phyloP scores from a whole-genome alignment of 805 yeast species.

The Candida tibetensis region DNA sequence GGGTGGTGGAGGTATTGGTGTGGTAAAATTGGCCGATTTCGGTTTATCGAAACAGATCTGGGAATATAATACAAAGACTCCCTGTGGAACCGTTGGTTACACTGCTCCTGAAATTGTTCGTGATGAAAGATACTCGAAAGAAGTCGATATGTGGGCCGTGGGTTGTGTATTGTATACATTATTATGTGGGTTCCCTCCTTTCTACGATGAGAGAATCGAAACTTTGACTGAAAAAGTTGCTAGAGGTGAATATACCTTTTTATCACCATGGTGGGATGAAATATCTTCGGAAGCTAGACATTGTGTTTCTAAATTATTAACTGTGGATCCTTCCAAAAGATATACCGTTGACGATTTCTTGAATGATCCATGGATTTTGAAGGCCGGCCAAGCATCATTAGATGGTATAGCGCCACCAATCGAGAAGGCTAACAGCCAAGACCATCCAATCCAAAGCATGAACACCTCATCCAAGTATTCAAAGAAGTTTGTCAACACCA shows the following conservation, averaged over 20 bases:
- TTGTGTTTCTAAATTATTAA: constrained; percentile 62
- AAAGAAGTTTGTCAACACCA: constrained; percentile 20
- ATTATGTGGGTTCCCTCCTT: constrained; percentile 97
- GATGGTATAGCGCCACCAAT: constrained; percentile 3
- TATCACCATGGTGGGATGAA: constrained; percentile 90
- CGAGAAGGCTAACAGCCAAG: constrained; percentile 10
- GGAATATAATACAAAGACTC: constrained; percentile 88
- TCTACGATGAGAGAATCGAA: constrained; percentile 80
- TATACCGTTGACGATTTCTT: constrained; percentile 71
- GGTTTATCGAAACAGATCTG: constrained; percentile 90
- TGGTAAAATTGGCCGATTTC: constrained; percentile 89
- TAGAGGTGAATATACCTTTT: constrained; percentile 71
- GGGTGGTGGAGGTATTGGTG: constrained; percentile 93
- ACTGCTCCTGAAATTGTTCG: constrained; percentile 98
- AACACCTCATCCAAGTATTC: constrained; percentile 18
- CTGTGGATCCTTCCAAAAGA: constrained; percentile 67
- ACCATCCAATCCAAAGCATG: constrained; percentile 28
- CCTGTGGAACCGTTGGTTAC: constrained; percentile 98
- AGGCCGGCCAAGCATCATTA: constrained; percentile 1
- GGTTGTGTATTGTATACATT: constrained; percentile 95
- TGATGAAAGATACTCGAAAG: constrained; percentile 87
- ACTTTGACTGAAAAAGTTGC: constrained; percentile 74
- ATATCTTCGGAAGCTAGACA: constrained; percentile 66
- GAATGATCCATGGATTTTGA: constrained; percentile 70
- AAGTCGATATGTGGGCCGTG: constrained; percentile 98